Evolutionary conservation across 2,329 filamentous ascomycete species (phyloP), one percentile per base, ranked within the genome.

Genomic region (Talaromyces sp.): DNA sequence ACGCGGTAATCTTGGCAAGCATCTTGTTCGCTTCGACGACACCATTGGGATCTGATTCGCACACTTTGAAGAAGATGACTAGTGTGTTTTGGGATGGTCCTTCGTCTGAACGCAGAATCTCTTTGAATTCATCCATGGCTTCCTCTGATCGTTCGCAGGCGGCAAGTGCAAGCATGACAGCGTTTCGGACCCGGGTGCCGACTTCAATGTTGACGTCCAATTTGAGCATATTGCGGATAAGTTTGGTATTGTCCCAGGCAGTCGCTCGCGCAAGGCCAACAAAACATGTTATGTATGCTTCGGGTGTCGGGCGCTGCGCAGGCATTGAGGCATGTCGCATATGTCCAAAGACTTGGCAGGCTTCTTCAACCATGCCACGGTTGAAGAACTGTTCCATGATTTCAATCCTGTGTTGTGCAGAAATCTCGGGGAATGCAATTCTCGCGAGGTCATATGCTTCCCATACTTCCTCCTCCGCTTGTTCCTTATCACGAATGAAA

Each of bases 181-280:
- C 87, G 69, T 96, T 98, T 69, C 89, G 86, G 1, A 98, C 80
- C 61, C 80, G 82, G 0, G 93, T 98, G 68, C 84, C 87, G 4
- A 88, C 83, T 68, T 93, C 87, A 40, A 98, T 83, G 46, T 86
- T 84, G n/a, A 88, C 83, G 74, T 99, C 95, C 74, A 97, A 88
- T 78, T 96, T 98, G 67, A 97, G 82, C 86, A 96, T 93, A 72
- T 97, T 96, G 78, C 96, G 90, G 1, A 96, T 85, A 65, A 89
- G 85, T 63, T 87, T 85, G 21, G 97, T 79, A 46, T 86, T 87
- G 62, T 90, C 86, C 1, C 77, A 71, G 68, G 90, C 86, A 14
- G 75, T 77, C 8, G 81, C 81, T 33, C 79, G 78, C 3, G 88
- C 88, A 25, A 96, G 84, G 2, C 92, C 91, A 64, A 90, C 85